Evolutionary conservation across 164 flowering plant species (phyloP).

Genomic region (Nymphaea colorata): DNA sequence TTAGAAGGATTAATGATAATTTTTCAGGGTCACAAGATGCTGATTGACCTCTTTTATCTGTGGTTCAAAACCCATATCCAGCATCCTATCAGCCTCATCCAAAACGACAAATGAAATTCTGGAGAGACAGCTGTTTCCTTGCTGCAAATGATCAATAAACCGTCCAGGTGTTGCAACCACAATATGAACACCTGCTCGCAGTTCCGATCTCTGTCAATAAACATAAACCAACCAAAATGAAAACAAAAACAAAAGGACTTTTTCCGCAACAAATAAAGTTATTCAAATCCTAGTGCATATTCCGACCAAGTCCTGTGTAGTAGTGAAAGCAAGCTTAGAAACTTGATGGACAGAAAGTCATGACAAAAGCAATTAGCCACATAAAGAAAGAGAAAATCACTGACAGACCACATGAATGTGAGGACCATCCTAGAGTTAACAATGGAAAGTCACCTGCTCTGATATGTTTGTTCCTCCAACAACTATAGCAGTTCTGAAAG

Average conservation of each 20-base stretch:
- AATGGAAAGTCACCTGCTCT: slow-evolving; percentile 33
- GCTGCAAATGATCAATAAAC: slow-evolving; percentile 52
- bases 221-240: not conserved
- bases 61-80: slow-evolving; percentile 74
- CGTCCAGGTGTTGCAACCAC: slow-evolving; percentile 77
- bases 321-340: too few relatives aligned
- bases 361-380: too few relatives aligned
- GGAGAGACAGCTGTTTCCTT: slow-evolving; percentile 37
- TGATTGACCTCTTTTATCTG: slow-evolving; percentile 17
- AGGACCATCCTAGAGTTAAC: not conserved
- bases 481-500: slow-evolving; percentile 51
- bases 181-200: slow-evolving; percentile 37
- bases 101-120: slow-evolving; percentile 41
- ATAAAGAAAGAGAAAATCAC: not conserved
- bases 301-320: too few relatives aligned
- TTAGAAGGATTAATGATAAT: too few relatives aligned
- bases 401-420: not conserved
- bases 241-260: not conserved
- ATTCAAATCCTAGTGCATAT: not conserved
- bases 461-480: slow-evolving; percentile 66
- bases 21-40: not conserved
- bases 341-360: too few relatives aligned
- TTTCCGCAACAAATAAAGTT: not conserved
- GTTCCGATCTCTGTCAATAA: slow-evolving; percentile 16
- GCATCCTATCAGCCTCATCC: slow-evolving; percentile 76